These are phyloP conservation scores for Grammothele lineata DNA, from an alignment of 768 basidiomycete species.

Conservation along the genomic window DNA sequence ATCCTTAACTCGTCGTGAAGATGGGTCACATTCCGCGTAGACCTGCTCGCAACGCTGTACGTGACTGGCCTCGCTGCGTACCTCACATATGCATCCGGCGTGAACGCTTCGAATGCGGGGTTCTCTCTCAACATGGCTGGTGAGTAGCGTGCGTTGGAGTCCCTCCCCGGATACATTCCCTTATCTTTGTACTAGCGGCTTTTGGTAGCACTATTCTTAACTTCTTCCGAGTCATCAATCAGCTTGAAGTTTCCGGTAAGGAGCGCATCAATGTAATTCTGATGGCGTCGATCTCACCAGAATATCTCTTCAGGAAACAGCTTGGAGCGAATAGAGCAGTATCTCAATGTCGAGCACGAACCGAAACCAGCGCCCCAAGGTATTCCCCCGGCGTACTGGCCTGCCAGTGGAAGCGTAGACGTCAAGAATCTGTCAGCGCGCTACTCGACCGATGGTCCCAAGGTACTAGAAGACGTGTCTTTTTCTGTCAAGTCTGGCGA, in stretches of 20 bases:
- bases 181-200: conserved; percentile 26
- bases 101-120: conserved; percentile 37
- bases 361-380: conserved; percentile 30
- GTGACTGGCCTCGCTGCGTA: conserved; percentile 48
- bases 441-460: conserved; percentile 40
- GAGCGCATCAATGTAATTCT: neutral
- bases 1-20: conserved; percentile 13
- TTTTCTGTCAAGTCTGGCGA: conserved; percentile 53
- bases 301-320: conserved; percentile 16
- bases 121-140: conserved; percentile 40
- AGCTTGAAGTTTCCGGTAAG: conserved; percentile 37
- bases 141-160: conserved; percentile 23
- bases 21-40: conserved; percentile 51
- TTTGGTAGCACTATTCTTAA: conserved; percentile 56
- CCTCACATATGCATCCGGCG: conserved; percentile 41
- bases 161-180: too few relatives aligned
- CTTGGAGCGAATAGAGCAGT: conserved; percentile 41
- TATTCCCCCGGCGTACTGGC: conserved; percentile 51
- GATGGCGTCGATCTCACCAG: conserved; percentile 17
- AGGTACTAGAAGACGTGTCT: conserved; percentile 52
- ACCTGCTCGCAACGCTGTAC: conserved; percentile 48
- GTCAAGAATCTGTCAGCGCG: conserved; percentile 42
- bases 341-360: conserved; percentile 45
- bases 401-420: conserved; percentile 39
- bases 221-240: conserved; percentile 43